phyloP scores from a whole-genome alignment of 345 rosid species.

The Gossypium anomalum region DNA sequence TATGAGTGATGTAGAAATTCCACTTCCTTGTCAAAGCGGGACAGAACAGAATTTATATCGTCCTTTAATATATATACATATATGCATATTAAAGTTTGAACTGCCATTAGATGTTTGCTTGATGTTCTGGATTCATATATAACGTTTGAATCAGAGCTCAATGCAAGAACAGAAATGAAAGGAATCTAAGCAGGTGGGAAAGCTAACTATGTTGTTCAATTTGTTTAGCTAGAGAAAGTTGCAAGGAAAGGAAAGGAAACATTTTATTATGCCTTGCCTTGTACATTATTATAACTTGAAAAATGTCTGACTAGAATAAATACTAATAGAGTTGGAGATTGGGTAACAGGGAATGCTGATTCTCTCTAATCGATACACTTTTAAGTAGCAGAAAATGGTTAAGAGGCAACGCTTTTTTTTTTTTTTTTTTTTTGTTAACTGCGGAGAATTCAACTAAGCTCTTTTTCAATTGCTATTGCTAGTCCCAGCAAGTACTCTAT shows the following conservation, averaged over 20 bases:
- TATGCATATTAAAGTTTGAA: background rate
- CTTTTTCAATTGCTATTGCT: background rate
- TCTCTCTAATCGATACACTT: background rate
- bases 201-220: too few relatives aligned
- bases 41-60: slow-evolving; percentile 23
- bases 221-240: too few relatives aligned
- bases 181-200: slow-evolving; percentile 27
- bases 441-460: background rate
- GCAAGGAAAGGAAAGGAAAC: background rate
- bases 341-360: background rate
- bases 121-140: background rate
- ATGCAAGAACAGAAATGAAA: slow-evolving; percentile 13
- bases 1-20: slow-evolving; percentile 21
- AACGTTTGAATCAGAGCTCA: background rate
- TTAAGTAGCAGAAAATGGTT: background rate
- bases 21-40: slow-evolving; percentile 16
- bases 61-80: background rate
- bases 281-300: background rate
- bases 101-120: background rate
- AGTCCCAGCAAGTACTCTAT: background rate
- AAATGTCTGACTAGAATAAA: background rate
- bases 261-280: background rate
- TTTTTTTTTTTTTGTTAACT: too few relatives aligned
- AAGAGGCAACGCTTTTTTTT: background rate
- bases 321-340: background rate